Evolutionary conservation across 495 filamentous ascomycete species (phyloP).

Genomic region (Collariella sp.): DNA sequence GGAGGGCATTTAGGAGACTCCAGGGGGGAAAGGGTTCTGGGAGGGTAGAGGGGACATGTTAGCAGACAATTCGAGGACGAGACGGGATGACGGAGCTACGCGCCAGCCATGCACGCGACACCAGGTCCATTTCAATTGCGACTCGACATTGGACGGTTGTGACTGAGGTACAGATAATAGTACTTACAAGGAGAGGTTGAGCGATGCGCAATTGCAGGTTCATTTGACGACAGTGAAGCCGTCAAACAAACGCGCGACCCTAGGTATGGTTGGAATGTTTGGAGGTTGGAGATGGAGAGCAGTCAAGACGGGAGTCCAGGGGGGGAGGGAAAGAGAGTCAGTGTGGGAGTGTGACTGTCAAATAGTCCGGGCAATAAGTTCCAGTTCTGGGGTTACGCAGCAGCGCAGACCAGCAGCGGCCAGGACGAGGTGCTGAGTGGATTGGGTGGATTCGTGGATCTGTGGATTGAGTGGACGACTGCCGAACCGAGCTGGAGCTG

Average conservation of each 20-base stretch:
- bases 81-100: not conserved
- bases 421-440: too few relatives aligned
- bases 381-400: not conserved
- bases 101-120: not conserved
- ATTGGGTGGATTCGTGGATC: too few relatives aligned
- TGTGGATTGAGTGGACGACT: not conserved
- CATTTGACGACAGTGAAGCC: conserved; percentile 57
- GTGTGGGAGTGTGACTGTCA: conserved; percentile 11
- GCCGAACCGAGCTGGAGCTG: conserved; percentile 2
- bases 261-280: conserved; percentile 19
- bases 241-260: conserved; percentile 55
- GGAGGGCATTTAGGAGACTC: conserved; percentile 52
- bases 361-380: not conserved
- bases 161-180: conserved; percentile 4
- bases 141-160: not conserved
- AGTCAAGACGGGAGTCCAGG: conserved; percentile 10
- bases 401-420: too few relatives aligned
- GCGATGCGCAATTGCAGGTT: conserved; percentile 51
- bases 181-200: conserved; percentile 42
- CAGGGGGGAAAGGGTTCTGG: conserved; percentile 35
- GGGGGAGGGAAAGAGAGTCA: conserved; percentile 14
- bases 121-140: not conserved
- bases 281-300: not conserved
- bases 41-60: not conserved
- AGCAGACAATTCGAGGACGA: not conserved